Percentiles rank a stretch among this genome's conserved stretches.
phyloP scores from a whole-genome alignment of 371 early-diverging fungal species.

The Mucor racemosus region DNA sequence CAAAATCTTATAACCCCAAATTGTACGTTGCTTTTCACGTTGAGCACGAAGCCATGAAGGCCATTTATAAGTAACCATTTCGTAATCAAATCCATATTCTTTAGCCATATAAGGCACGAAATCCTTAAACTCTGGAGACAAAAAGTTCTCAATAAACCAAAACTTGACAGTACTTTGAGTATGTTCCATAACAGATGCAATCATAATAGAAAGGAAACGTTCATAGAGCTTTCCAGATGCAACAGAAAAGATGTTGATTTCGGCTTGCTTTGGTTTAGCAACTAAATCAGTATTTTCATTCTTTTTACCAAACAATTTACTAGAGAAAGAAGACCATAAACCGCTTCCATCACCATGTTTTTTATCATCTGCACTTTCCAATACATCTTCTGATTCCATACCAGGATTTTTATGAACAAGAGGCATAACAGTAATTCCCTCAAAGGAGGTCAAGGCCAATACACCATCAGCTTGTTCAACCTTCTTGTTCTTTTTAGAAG shows the following conservation, averaged over 20 bases:
- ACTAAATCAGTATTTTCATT: constrained; percentile 1
- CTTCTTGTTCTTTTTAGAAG: constrained; percentile 10
- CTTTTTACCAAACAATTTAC: constrained; percentile 28
- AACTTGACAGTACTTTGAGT: constrained; percentile 91
- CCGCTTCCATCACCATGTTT: constrained; percentile 38
- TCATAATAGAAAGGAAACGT: constrained; percentile 96
- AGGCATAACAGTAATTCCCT: constrained; percentile 82
- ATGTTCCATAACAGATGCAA: constrained; percentile 86
- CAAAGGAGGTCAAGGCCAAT: constrained; percentile 74
- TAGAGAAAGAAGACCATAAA: constrained; percentile 54
- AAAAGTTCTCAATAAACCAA: constrained; percentile 97
- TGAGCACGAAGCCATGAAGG: constrained; percentile 93
- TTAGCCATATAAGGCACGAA: constrained; percentile 90
- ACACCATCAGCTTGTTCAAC: constrained; percentile 31
- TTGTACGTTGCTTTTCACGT: constrained; percentile 93
- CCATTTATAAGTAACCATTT: constrained; percentile 97
- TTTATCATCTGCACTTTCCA: constrained; percentile 45
- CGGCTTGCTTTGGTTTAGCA: constrained; percentile 49
- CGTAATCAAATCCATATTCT: constrained; percentile 85
- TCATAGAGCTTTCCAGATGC: constrained; percentile 97
- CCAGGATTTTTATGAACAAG: constrained; percentile 80
- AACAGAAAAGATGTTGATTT: constrained; percentile 95
- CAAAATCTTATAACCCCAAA: constrained; percentile 98
- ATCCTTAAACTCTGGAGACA: constrained; percentile 92
- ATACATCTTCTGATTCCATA: constrained; percentile 76